Evolutionary conservation across 1,139 yeast genomes (phyloP).

Genomic region (Wickerhamomyces sp.): DNA sequence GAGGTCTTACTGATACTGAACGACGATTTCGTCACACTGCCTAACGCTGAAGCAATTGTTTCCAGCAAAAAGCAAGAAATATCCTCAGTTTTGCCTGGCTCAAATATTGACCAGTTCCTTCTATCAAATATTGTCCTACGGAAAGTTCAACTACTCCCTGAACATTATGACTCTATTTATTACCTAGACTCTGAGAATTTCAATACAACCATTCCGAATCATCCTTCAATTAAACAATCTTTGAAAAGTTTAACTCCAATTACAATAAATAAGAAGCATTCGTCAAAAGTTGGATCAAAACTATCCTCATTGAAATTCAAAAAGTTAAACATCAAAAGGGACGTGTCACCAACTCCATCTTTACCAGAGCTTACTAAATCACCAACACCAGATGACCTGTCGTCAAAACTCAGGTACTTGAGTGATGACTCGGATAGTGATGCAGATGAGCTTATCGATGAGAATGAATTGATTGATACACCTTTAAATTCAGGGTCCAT

Average conservation of each 20-base stretch:
- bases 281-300: slow-evolving; percentile 20
- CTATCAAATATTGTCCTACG: slow-evolving; percentile 21
- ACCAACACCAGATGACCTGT: not conserved
- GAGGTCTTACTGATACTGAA: slow-evolving; percentile 21
- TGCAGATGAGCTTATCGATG: slow-evolving; percentile 35
- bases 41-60: slow-evolving; percentile 19
- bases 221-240: slow-evolving; percentile 16
- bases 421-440: slow-evolving; percentile 20
- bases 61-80: slow-evolving; percentile 15
- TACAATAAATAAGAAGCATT: slow-evolving; percentile 1
- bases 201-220: slow-evolving; percentile 21
- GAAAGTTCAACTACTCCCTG: slow-evolving; percentile 15
- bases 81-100: slow-evolving; percentile 6
- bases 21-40: slow-evolving; percentile 19
- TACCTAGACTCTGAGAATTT: slow-evolving; percentile 19
- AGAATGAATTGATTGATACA: slow-evolving; percentile 37
- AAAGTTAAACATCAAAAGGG: slow-evolving; percentile 10
- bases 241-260: slow-evolving; percentile 5
- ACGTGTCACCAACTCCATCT: slow-evolving; percentile 11
- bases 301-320: slow-evolving; percentile 23
- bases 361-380: slow-evolving; percentile 11
- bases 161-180: slow-evolving; percentile 21
- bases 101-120: slow-evolving; percentile 19
- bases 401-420: slow-evolving; percentile 20
- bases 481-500: slow-evolving; percentile 17